Conservation (phyloP, 2,329 filamentous ascomycete species). For the Aspergillus chevalieri region DNA sequence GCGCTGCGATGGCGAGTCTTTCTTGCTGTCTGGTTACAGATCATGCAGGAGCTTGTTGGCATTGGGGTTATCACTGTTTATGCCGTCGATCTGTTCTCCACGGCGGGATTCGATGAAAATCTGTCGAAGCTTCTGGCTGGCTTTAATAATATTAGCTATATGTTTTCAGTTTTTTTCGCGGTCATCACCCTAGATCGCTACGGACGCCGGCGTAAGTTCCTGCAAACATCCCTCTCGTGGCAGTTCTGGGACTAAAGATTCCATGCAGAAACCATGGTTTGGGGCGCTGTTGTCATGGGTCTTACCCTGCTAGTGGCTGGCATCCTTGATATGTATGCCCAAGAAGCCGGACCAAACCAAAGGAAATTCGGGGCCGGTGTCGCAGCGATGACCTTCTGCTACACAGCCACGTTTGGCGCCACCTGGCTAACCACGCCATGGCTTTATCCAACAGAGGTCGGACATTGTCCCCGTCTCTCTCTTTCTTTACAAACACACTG, state of each 20-base stretch:
- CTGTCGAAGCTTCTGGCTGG: slow-evolving; percentile 57
- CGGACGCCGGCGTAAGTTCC: slow-evolving; percentile 48
- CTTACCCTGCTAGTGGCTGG: slow-evolving; percentile 59
- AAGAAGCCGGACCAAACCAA: slow-evolving; percentile 33
- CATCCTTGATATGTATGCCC: slow-evolving; percentile 47
- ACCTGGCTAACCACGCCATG: slow-evolving; percentile 55
- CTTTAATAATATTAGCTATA: slow-evolving; percentile 46
- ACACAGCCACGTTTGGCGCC: slow-evolving; percentile 55
- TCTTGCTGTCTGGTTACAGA: slow-evolving; percentile 62
- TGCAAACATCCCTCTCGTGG: background rate
- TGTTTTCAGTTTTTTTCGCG: slow-evolving; percentile 58
- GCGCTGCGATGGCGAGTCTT: slow-evolving; percentile 45
- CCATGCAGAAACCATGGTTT: slow-evolving; percentile 43
- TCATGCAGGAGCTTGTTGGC: slow-evolving; percentile 60
- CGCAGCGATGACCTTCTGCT: slow-evolving; percentile 61
- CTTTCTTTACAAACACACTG: background rate
- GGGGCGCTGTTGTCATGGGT: slow-evolving; percentile 56
- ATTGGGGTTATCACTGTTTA: slow-evolving; percentile 60
- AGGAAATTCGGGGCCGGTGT: slow-evolving; percentile 55
- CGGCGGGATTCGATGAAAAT: slow-evolving; percentile 53
- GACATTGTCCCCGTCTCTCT: background rate
- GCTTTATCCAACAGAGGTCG: slow-evolving; percentile 56
- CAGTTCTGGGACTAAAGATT: background rate
- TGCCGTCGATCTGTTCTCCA: slow-evolving; percentile 31
- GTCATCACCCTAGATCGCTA: slow-evolving; percentile 62